Evolutionary conservation across 208 protist genomes (phyloP).

Genomic region (Trypanosoma grayi): DNA sequence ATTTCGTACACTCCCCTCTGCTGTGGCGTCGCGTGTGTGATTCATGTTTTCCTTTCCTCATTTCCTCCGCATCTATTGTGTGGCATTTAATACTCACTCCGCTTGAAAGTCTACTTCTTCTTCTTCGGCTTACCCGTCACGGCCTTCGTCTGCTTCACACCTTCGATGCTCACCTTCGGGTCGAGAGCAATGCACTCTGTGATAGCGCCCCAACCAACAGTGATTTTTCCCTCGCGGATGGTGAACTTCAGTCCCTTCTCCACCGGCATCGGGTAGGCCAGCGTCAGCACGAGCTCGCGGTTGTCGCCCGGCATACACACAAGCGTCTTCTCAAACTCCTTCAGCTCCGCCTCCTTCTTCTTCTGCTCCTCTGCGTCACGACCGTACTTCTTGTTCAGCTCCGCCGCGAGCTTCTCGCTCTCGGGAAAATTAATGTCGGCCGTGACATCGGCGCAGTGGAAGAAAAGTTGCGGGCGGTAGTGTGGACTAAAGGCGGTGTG

Average conservation of each 20-base stretch:
- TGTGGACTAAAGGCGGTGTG: slow-evolving; percentile 97
- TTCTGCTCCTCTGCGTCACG: slow-evolving; percentile 76
- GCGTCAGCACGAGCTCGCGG: slow-evolving; percentile 90
- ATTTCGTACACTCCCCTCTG: background rate
- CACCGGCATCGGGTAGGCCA: slow-evolving; percentile 93
- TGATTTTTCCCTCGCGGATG: slow-evolving; percentile 98
- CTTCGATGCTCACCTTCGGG: slow-evolving; percentile 87
- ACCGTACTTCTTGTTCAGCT: slow-evolving; percentile 82
- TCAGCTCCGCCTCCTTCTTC: slow-evolving; percentile 78
- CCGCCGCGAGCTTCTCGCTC: slow-evolving; percentile 60
- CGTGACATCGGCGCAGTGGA: slow-evolving; percentile 97
- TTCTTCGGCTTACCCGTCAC: slow-evolving; percentile 32
- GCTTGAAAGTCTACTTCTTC: slow-evolving; percentile 27
- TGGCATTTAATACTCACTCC: slow-evolving; percentile 24
- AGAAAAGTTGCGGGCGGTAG: slow-evolving; percentile 98
- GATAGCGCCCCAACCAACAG: slow-evolving; percentile 97
- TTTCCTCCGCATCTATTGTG: slow-evolving; percentile 22
- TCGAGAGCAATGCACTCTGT: slow-evolving; percentile 91
- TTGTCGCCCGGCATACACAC: slow-evolving; percentile 99
- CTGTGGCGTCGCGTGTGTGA: background rate
- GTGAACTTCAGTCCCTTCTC: slow-evolving; percentile 97
- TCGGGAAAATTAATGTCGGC: slow-evolving; percentile 94
- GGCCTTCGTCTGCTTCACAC: slow-evolving; percentile 31
- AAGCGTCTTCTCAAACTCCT: slow-evolving; percentile 85
- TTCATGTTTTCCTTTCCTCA: slow-evolving; percentile 2